A percentile compares a stretch with the other conserved stretches of the same genome.
phyloP scores from a whole-genome alignment of 495 filamentous ascomycete genomes.

The Aspergillus kassunensis region DNA sequence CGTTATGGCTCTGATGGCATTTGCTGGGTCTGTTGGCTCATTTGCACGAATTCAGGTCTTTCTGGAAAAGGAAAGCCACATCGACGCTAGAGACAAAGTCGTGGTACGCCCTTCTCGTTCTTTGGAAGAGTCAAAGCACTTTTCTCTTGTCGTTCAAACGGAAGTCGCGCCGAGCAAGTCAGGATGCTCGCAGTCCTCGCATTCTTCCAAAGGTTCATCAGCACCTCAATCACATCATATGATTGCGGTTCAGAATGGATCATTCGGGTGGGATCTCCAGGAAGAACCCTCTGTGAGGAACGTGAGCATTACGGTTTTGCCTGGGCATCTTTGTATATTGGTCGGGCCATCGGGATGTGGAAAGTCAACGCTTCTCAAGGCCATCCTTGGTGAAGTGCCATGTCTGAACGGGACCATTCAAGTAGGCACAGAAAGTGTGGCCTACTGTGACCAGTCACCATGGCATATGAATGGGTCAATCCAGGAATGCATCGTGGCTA shows the following conservation, averaged over 20 bases:
- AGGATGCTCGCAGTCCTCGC: slow-evolving; percentile 23
- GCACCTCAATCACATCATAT: slow-evolving; percentile 16
- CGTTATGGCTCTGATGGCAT: slow-evolving; percentile 52
- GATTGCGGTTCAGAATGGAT: slow-evolving; percentile 42
- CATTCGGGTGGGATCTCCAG: slow-evolving; percentile 48
- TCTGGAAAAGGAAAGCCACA: slow-evolving; percentile 41
- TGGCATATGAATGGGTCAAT: slow-evolving; percentile 59
- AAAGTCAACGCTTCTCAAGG: slow-evolving; percentile 56
- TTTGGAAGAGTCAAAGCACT: slow-evolving; percentile 22
- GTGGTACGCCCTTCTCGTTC: slow-evolving; percentile 18
- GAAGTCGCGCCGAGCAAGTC: slow-evolving; percentile 22
- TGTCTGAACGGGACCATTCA: slow-evolving; percentile 37
- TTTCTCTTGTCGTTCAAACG: slow-evolving; percentile 18
- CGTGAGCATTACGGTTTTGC: slow-evolving; percentile 37
- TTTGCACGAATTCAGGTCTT: slow-evolving; percentile 58
- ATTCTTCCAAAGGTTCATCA: slow-evolving; percentile 23
- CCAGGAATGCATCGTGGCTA: slow-evolving; percentile 53
- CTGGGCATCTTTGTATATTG: slow-evolving; percentile 45
- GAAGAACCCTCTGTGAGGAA: slow-evolving; percentile 41
- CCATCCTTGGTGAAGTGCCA: slow-evolving; percentile 54
- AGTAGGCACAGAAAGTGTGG: slow-evolving; percentile 36
- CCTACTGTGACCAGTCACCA: slow-evolving; percentile 50
- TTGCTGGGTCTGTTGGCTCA: slow-evolving; percentile 53
- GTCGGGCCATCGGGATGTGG: slow-evolving; percentile 60
- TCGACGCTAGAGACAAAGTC: slow-evolving; percentile 26